These are phyloP conservation scores for Vanrija humicola DNA, from an alignment of 1,284 basidiomycete species.

Conservation along the genomic window DNA sequence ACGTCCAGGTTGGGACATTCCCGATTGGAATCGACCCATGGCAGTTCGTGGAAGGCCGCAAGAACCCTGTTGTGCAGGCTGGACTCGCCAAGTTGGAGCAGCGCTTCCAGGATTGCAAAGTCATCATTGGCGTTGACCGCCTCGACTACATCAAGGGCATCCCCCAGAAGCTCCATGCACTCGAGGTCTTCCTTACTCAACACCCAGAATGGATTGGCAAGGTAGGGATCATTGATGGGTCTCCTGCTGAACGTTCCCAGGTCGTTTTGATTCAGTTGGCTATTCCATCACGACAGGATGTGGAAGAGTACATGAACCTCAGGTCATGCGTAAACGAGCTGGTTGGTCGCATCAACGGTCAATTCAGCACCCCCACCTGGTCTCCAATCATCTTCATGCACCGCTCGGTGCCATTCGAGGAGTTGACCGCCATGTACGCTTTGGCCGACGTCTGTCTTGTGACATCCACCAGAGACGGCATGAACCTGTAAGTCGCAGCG, in stretches of 20 bases:
- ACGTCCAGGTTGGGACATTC: conserved; percentile 96
- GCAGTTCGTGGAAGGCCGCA: conserved; percentile 83
- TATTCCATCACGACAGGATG: conserved; percentile 94
- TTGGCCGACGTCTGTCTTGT: conserved; percentile 95
- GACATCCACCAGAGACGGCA: conserved; percentile 91
- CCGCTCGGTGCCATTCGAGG: conserved; percentile 87
- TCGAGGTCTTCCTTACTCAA: conserved; percentile 93
- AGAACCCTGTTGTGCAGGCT: conserved; percentile 70
- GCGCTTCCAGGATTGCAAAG: conserved; percentile 89
- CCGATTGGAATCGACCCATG: conserved; percentile 96
- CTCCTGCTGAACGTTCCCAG: conserved; percentile 44
- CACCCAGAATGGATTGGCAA: conserved; percentile 99
- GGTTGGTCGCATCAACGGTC: conserved; percentile 95
- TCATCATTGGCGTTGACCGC: conserved; percentile 96
- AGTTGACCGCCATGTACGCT: conserved; percentile 93
- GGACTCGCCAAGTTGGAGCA: conserved; percentile 78
- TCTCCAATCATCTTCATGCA: conserved; percentile 99
- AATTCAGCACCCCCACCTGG: conserved; percentile 96
- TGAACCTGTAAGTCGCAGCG: conserved; percentile 65
- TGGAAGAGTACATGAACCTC: conserved; percentile 98
- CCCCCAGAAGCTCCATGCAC: conserved; percentile 92
- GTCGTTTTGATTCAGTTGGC: conserved; percentile 95
- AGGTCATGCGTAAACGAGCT: conserved; percentile 95
- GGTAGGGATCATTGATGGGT: conserved; percentile 47
- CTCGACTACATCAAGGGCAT: conserved; percentile 99